Percentiles rank a stretch among this genome's conserved stretches.
phyloP scores from a whole-genome alignment of 495 filamentous ascomycete genomes.

The Hypoxylon subgilvum region DNA sequence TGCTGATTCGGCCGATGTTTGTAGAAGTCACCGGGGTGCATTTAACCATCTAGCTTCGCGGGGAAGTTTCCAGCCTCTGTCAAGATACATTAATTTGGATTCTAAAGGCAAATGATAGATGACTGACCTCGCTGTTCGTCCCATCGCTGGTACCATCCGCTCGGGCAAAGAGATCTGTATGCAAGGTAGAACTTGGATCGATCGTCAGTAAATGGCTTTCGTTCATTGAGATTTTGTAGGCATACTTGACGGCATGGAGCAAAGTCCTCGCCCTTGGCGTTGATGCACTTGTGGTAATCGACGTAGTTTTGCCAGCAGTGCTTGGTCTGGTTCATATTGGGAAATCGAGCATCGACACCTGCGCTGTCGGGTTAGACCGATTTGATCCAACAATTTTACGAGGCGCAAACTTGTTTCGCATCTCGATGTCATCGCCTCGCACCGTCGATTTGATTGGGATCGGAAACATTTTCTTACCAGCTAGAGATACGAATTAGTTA shows the following conservation, averaged over 20 bases:
- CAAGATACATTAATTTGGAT: conserved; percentile 31
- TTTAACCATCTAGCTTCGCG: conserved; percentile 62
- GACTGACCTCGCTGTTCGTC: conserved; percentile 92
- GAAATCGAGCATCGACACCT: conserved; percentile 99
- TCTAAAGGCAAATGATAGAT: not conserved
- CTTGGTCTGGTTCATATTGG: conserved; percentile 93
- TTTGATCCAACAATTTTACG: too few species aligned
- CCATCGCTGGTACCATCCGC: conserved; percentile 92
- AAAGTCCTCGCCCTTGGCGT: conserved; percentile 99
- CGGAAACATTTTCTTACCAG: conserved; percentile 53
- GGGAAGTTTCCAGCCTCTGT: conserved; percentile 93
- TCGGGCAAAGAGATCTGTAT: conserved; percentile 96
- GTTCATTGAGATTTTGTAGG: not conserved
- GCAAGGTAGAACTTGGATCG: conserved; percentile 83
- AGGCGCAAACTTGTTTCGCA: not conserved
- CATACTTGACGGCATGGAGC: conserved; percentile 93
- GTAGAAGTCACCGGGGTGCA: conserved; percentile 43
- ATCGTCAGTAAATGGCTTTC: conserved; percentile 26
- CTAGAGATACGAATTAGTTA: conserved; percentile 40
- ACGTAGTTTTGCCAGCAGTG: conserved; percentile 99
- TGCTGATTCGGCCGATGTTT: conserved; percentile 21
- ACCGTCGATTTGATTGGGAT: conserved; percentile 16
- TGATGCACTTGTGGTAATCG: conserved; percentile 99
- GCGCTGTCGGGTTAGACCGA: conserved; percentile 14
- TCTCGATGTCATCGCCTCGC: conserved; percentile 11